Conservation (phyloP, 371 early-diverging fungal species). For the Batkoa obscura region DNA sequence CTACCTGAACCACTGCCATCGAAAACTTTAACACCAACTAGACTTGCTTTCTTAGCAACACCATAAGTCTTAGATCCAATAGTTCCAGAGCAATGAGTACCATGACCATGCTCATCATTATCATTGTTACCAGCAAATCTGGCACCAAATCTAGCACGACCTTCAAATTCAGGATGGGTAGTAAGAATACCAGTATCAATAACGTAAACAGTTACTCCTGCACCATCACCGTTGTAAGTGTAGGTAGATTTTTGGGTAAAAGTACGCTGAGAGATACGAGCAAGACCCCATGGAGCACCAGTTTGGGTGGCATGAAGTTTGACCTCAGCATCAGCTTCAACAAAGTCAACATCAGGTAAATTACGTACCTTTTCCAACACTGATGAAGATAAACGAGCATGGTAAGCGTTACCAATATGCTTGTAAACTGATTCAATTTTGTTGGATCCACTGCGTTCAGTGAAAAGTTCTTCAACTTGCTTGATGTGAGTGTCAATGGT, state of each 20-base stretch:
- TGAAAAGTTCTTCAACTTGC: background rate
- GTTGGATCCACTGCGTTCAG: slow-evolving; percentile 5
- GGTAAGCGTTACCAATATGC: slow-evolving; percentile 48
- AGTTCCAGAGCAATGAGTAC: slow-evolving; percentile 92
- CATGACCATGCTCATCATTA: slow-evolving; percentile 72
- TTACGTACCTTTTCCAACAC: slow-evolving; percentile 23
- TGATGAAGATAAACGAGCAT: slow-evolving; percentile 51
- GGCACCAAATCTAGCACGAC: slow-evolving; percentile 44
- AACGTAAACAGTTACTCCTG: slow-evolving; percentile 52
- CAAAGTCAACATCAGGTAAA: slow-evolving; percentile 24
- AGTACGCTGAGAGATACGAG: slow-evolving; percentile 21
- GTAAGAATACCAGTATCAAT: slow-evolving; percentile 62
- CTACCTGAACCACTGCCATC: slow-evolving; percentile 66
- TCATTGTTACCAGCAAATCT: slow-evolving; percentile 61
- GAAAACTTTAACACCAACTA: slow-evolving; percentile 91
- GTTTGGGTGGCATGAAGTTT: slow-evolving; percentile 12
- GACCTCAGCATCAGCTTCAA: slow-evolving; percentile 25
- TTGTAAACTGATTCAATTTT: slow-evolving; percentile 50
- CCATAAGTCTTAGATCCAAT: slow-evolving; percentile 76
- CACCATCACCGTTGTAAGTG: slow-evolving; percentile 25
- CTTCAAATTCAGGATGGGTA: slow-evolving; percentile 51
- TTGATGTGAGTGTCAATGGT: background rate
- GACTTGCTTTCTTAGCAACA: slow-evolving; percentile 75
- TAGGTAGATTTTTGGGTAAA: background rate
- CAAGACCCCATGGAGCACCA: slow-evolving; percentile 28